Evolutionary conservation across 73 alveolate genomes (phyloP), one percentile per base, ranked within the genome.

Genomic region (Paramecium primaurelia): DNA sequence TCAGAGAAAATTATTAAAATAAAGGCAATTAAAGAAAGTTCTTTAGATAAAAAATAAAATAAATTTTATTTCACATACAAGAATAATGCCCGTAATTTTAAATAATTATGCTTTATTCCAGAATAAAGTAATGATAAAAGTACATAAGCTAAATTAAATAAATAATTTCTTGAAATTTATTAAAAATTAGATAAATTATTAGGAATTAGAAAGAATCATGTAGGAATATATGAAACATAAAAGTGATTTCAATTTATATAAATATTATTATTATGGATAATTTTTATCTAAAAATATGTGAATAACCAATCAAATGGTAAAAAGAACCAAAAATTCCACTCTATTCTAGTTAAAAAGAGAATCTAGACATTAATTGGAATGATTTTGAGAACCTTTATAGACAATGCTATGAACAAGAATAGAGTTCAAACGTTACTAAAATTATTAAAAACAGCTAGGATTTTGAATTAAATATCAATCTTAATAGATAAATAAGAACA

Each of bases 341-440:
- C 69, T 54, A 54, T 3, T 18, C 69, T n/a, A 54, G 32, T 25
- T 34, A 54, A 7, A 54, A 54, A 18, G 69, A 64, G 28, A 32
- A 64, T 64, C 8, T 34, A 64, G 47, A 34, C 25, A 9, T 64
- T 14, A 64, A 26, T 26, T 64, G 84, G 84, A 34, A 64, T 28
- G 84, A 64, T 11, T 32, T 64, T 12, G 84, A 64, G 42, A 64
- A 1, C 30, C 47, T 64, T 14, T 64, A 64, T 32, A 16, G 16
- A 26, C 18, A 64, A 64, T 64, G 84, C 11, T 64, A 64, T 25
- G 26, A 32, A 64, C 10, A 64, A 14, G 84, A 64, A 12, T 34
- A 64, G 84, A 34, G 51, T 64, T 64, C 84, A 18, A 64, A 64
- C 47, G 84, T 64, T 64, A 64, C 84, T 34, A 64, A 64, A 28